Percentiles rank a stretch among this genome's conserved stretches.
phyloP scores from a whole-genome alignment of 805 yeast genomes.

The Crinitomyces ghanaensis region DNA sequence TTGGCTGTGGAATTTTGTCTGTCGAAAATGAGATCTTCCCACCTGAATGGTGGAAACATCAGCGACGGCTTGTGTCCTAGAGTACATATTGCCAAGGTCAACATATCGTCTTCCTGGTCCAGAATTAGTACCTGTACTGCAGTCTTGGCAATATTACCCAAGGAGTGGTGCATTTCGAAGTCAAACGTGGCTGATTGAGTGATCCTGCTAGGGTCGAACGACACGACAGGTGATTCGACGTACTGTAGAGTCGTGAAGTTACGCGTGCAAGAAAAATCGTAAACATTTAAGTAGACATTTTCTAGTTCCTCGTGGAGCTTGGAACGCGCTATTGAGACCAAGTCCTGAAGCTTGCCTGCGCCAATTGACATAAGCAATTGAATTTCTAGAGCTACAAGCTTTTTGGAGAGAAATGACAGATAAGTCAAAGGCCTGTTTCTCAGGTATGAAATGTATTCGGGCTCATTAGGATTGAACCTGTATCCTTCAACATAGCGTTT shows the following conservation, averaged over 20 bases:
- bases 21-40: slow-evolving; percentile 8
- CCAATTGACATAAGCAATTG: slow-evolving; percentile 1
- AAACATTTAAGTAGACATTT: slow-evolving; percentile 6
- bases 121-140: slow-evolving; percentile 12
- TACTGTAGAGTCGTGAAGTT: slow-evolving; percentile 13
- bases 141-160: slow-evolving; percentile 3
- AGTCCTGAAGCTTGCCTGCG: slow-evolving; percentile 2
- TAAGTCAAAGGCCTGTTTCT: slow-evolving; percentile 12
- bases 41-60: slow-evolving; percentile 14
- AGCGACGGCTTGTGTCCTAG: slow-evolving; percentile 16
- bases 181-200: slow-evolving; percentile 10
- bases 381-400: slow-evolving; percentile 5
- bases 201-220: slow-evolving; percentile 10
- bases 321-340: slow-evolving; percentile 7
- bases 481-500: slow-evolving; percentile 8
- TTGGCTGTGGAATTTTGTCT: not conserved
- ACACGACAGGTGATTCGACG: slow-evolving; percentile 8
- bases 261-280: slow-evolving; percentile 11
- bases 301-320: slow-evolving; percentile 10
- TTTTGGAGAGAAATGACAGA: slow-evolving; percentile 8
- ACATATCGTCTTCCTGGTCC: slow-evolving; percentile 1
- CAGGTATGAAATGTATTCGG: slow-evolving; percentile 8
- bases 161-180: slow-evolving; percentile 11
- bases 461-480: slow-evolving; percentile 10
- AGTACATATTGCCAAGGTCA: slow-evolving; percentile 14